Conservation (phyloP, 139 green algal species). For the Picochlorum sp. region DNA sequence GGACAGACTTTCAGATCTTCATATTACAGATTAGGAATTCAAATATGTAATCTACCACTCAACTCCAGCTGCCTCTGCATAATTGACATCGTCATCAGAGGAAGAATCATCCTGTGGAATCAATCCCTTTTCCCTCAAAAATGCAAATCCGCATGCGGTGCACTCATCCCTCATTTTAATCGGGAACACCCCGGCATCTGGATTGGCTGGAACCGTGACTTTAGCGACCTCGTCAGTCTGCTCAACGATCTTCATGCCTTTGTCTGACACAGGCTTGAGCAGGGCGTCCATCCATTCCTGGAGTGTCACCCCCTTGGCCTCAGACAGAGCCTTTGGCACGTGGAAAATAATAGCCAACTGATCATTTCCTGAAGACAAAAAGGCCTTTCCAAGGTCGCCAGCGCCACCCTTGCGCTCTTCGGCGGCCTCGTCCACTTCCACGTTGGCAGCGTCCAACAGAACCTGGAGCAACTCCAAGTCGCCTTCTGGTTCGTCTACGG, state of each 20-base stretch:
- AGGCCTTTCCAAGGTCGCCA: slow-evolving; percentile 50
- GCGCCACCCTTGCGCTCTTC: slow-evolving; percentile 77
- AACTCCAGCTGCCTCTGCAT: slow-evolving; percentile 44
- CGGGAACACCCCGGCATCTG: slow-evolving; percentile 47
- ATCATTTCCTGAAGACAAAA: slow-evolving; percentile 59
- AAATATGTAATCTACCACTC: slow-evolving; percentile 39
- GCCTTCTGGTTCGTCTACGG: slow-evolving; percentile 53
- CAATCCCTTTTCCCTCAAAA: slow-evolving; percentile 57
- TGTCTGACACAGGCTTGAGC: slow-evolving; percentile 27
- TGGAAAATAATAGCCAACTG: slow-evolving; percentile 56
- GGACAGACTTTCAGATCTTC: slow-evolving; percentile 7
- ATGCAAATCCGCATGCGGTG: slow-evolving; percentile 47
- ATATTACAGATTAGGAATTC: slow-evolving; percentile 1
- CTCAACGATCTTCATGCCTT: slow-evolving; percentile 18
- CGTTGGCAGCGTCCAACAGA: slow-evolving; percentile 59
- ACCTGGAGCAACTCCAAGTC: slow-evolving; percentile 51
- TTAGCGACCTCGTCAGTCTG: slow-evolving; percentile 48
- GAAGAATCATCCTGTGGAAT: slow-evolving; percentile 45
- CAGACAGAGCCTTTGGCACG: slow-evolving; percentile 54
- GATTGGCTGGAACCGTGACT: slow-evolving; percentile 24
- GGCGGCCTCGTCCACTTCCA: slow-evolving; percentile 56
- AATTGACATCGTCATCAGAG: slow-evolving; percentile 55
- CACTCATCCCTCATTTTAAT: slow-evolving; percentile 66
- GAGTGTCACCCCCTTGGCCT: slow-evolving; percentile 27
- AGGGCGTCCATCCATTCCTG: slow-evolving; percentile 34